Evolutionary conservation across 2,329 filamentous ascomycete genomes (phyloP), one percentile per base, ranked within the genome.

Genomic region (Fusarium poae): DNA sequence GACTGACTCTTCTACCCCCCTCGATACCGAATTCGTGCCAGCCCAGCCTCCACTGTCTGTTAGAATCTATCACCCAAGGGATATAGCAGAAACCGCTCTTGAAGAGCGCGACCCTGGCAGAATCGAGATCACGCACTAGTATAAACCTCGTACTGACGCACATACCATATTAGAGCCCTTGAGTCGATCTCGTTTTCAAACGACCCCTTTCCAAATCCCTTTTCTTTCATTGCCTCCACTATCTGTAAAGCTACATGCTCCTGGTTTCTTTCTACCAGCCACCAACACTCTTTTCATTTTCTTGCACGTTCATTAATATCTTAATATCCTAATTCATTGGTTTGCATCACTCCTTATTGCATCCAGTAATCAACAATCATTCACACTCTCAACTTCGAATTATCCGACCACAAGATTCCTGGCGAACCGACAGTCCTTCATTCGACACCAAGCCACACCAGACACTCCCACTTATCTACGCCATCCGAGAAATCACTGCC

Each of bases 301-400:
- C 78, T 74, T 83, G 84, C 82, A 86, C 85, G 78, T 82, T 87
- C 85, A 73, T 87, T 87, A 87, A 87, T 87, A 84, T 75, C 76
- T 77, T 87, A 87, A 86, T 84, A 81, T 76, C 80, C 77, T 82
- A 78, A 81, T 80, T 77, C 77, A 77, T 79, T 76, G 79, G 79
- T 77, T 79, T 80, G 78, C 76, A 78, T 76, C 75, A 73, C 67
- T 74, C 72, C 65, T 51, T 73, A 70, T 52, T 65, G 53, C 68
- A 67, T 44, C 57, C 57, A 66, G 54, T 73, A 39, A 51, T 51
- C 48, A 21, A 40, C 34, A 40, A 27, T 51, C 48, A 51, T 40
- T 44, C 63, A 64, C 68, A 57, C 35, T 20, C n/a, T 76, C 78
- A 84, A 81, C 74, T 82, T 83, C 70, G 76, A 75, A 72, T 27